Base-by-base conservation (phyloP, 768 basidiomycete species). In the Rhodocollybia butyracea region DNA sequence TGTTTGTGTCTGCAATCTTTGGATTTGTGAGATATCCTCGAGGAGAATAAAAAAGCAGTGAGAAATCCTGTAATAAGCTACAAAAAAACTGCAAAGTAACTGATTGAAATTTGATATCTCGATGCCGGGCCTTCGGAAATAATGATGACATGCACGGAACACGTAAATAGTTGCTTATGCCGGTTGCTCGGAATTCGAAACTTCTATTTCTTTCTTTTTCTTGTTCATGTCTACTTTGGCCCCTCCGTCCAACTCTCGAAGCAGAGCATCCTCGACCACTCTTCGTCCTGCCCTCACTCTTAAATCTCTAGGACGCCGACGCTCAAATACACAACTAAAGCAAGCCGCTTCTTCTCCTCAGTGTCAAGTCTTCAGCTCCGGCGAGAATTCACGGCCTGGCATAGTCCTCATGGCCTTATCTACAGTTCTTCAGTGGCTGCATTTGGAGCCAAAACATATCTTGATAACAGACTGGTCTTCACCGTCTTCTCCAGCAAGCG, bases 221-320 rank as follows among this genome's bases (percentile, higher is more conserved):
- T 57, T 61, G 41, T 47, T 42, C 48, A 50, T 64, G 64, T 54
- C 64, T 59, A 46, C 34, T 36, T 59, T 64, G 22, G 58, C 62
- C 38, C 66, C 70, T 57, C 79, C 80, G 42, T 75, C 73, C 52
- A 69, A 70, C 36, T 70, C 69, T 62, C 80, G 81, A 63, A 73
- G 73, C 64, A 81, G 83, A 54, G 82, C 84, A 0, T 84, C 80
- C 43, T 86, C 85, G 41, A 81, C 81, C 24, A 80, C 74, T 59
- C 76, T 86, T 46, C 74, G 80, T 31, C 77, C 82, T 31, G 70
- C 78, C 10, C 63, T 82, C 48, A 76, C 84, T 42, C 66, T 81
- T 61, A 67, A 70, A 60, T 73, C 82, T 55, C 77, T 84, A 46
- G 84, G 81, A 39, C 75, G 81, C 55, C 76, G 82, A 57, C 78